These are phyloP conservation scores for Zanthoxylum bungeanum DNA, from an alignment of 345 rosid species.

Conservation along the genomic window DNA sequence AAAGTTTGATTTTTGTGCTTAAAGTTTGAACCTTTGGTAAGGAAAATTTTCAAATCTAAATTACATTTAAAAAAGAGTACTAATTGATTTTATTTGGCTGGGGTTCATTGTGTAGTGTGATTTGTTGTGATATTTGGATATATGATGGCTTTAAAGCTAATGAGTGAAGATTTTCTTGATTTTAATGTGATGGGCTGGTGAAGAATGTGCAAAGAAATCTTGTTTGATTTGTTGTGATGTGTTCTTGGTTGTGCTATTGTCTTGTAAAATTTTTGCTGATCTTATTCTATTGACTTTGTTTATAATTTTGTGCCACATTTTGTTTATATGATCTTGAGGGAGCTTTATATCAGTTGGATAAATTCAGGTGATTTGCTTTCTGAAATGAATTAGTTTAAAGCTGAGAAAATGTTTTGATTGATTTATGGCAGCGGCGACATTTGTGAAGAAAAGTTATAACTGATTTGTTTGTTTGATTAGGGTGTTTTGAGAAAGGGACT, in stretches of 20 bases:
- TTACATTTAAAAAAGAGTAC: background rate
- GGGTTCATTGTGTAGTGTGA: background rate
- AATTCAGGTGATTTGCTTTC: background rate
- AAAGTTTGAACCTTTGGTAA: slow-evolving; percentile 1
- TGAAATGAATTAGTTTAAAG: background rate
- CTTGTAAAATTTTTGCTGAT: background rate
- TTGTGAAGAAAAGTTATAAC: background rate
- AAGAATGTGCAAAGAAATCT: background rate
- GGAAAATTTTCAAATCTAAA: background rate
- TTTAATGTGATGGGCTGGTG: background rate
- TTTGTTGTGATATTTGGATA: background rate
- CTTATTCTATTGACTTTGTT: background rate
- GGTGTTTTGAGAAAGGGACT: slow-evolving; percentile 5
- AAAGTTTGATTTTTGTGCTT: background rate
- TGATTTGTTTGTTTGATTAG: slow-evolving; percentile 8
- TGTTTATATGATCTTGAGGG: background rate
- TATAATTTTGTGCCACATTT: background rate
- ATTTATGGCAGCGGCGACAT: background rate
- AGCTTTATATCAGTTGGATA: background rate
- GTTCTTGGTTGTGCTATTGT: background rate
- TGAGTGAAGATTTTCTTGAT: slow-evolving; percentile 5
- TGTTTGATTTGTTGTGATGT: slow-evolving; percentile 3
- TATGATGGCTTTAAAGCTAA: background rate
- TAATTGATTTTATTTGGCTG: slow-evolving; percentile 1
- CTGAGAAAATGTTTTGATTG: background rate